Evolutionary conservation across 2,329 filamentous ascomycete species (phyloP), one percentile per base, ranked within the genome.

Genomic region (Cytospora piceae): DNA sequence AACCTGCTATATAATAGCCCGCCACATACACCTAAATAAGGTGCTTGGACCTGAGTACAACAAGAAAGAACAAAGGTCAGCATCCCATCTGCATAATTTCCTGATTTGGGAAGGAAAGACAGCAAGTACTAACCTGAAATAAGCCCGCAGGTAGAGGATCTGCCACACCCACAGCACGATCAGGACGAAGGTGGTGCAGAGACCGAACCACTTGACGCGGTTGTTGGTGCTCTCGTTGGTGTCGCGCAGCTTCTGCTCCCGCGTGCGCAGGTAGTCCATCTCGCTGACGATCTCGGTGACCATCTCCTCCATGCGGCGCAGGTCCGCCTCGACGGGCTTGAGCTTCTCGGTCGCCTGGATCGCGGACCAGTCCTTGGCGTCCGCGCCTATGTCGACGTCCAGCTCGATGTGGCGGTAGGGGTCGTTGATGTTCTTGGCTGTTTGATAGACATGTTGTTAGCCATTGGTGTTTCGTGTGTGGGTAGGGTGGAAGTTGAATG

Each of bases 211-310:
- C 84, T 98, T 99, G 74, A 99, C 95, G 67, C 95, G 88, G 81
- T 91, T 95, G 81, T 99, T 99, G 71, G 95, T 99, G 84, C 94
- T 98, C 89, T 99, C 95, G 80, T 99, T 99, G 72, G 95, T 99
- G 81, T 99, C 94, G 77, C 95, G 86, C 73, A 99, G 86, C 83
- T 93, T 96, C 86, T 97, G 93, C 84, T 99, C 95, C 73, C 95
- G 87, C 49, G 79, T 74, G 71, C 95, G 87, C 73, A 99, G 87
- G 81, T 98, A 99, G 70, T 98, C 94, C 94, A 99, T 96, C 85
- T 98, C 94, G 69, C 80, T 80, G 58, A 97, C 94, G 70, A 98
- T 88, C 81, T 98, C 94, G 70, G 83, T 85, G 49, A 96, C 91
- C 76, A 94, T 85, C 81, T 97, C 95, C 78, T 97, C 93, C 74